Evolutionary conservation across 2,329 filamentous ascomycete species (phyloP).

Genomic region (Paracamarosporium sp.): DNA sequence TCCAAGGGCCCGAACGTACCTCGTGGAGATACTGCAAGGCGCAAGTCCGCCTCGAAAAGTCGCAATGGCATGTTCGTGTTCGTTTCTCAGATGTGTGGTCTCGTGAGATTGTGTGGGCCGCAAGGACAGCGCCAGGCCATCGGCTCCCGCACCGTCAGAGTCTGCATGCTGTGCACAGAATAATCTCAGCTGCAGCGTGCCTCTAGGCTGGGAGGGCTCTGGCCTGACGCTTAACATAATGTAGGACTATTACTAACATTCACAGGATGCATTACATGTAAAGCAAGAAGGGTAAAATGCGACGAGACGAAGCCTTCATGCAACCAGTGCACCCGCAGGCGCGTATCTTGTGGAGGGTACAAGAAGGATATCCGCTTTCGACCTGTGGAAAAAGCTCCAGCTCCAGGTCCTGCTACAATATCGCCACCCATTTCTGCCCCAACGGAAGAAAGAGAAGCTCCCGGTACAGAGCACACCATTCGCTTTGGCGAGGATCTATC

Average conservation of each 20-base stretch:
- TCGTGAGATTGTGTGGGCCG: conserved; percentile 1
- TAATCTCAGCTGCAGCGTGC: background rate
- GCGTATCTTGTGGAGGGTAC: conserved; percentile 71
- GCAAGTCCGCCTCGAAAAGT: conserved; percentile 62
- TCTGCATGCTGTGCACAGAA: background rate
- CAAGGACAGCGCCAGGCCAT: background rate
- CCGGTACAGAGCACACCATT: background rate
- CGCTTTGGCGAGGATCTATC: background rate
- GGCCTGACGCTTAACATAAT: background rate
- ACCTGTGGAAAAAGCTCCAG: conserved; percentile 54
- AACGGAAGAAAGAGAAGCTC: conserved; percentile 7
- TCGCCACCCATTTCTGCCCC: conserved; percentile 1
- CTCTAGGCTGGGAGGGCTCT: background rate
- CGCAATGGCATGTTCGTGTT: conserved; percentile 66
- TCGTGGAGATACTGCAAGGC: conserved; percentile 8
- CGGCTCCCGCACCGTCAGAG: background rate
- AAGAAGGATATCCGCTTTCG: conserved; percentile 70
- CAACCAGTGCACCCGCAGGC: conserved; percentile 69
- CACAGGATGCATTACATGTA: conserved; percentile 73
- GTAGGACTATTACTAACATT: background rate
- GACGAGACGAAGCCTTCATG: conserved; percentile 73
- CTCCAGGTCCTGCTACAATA: conserved; percentile 3
- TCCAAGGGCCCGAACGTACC: background rate
- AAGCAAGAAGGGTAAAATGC: conserved; percentile 74
- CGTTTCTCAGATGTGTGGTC: conserved; percentile 7